Base-by-base conservation (phyloP, 2,329 filamentous ascomycete species). In the Calonectria pseudoturangicola region DNA sequence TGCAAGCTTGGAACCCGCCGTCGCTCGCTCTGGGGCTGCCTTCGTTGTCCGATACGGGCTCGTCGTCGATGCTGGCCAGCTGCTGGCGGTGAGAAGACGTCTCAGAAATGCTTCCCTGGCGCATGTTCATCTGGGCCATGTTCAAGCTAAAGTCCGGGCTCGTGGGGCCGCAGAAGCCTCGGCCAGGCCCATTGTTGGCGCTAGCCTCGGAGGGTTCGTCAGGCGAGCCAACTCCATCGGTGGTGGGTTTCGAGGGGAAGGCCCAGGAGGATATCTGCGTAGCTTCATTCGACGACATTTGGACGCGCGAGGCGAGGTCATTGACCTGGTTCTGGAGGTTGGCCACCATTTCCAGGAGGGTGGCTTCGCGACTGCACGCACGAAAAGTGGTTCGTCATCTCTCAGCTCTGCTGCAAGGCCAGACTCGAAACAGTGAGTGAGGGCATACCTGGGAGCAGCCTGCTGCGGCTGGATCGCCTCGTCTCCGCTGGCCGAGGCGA, bases 141-240 rank as follows among this genome's bases (percentile, higher is more conserved):
- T 79, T 79, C 9, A 81, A 62, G 5, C 78, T 79, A 56, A 80
- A 79, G 25, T 81, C 79, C 4, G 79, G 79, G 41, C 76, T 79
- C 4, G 79, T 80, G 10, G 79, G 79, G 0, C 78, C 79, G 28
- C 76, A 79, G 15, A 81, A 81, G 16, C 69, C 48, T 21, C 76
- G 75, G 13, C 69, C 70, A 3, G 74, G 18, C 27, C 36, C 54
- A 33, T 33, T 66, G 39, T 30, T 66, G 36, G 36, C 36, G 18
- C 39, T 43, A 41, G 41, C 16, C 27, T 63, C 41, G 25, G 39
- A 18, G 30, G 54, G 54, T 33, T 43, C 58, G 45, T 47, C 25
- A 18, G 58, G 28, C 6, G 41, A 30, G 25, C 41, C 18, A 25
- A 47, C 41, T 6, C 39, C 41, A n/a, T 47, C 41, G 25, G 41